Base-by-base conservation (phyloP, 768 basidiomycete species). In the Leccinum subgranulosum region DNA sequence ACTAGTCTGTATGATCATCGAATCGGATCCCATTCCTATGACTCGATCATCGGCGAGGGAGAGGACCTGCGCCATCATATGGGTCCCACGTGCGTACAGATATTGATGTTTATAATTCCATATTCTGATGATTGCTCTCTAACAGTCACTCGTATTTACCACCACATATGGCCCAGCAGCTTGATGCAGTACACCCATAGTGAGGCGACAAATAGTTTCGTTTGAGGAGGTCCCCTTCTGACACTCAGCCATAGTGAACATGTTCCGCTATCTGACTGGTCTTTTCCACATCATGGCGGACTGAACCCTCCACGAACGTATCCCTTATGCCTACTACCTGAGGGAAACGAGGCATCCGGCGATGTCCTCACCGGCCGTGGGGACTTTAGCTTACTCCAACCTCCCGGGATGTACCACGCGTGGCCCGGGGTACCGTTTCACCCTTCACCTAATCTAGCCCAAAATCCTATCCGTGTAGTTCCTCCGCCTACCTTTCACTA, bases 1-100 rank as follows among this genome's bases (percentile, higher is more conserved):
- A 33, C 25, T 19, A 61, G 64, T 52, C 9, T 43, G 25, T 64
- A 59, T 41, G 34, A 25, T 45, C 49, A 64, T 51, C 61, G 21
- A n/a, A 53, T 17, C 36, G 46, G 19, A 8, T 10, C 29, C 34
- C 49, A 45, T 21, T 14, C 36, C 15, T 46, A 46, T 21, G 11
- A 25, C 39, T 51, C 41, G 17, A 33, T 47, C 14, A 11, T 21
- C 43, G 34, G 45, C 7, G 34, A 49, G 47, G 36, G 29, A 47
- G 58, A 34, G 31, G 11, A 63, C 34, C 4, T 45, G 28, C 7
- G 12, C 21, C n/a, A 29, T 14, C 3, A 9, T n/a, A 31, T 29
- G 43, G 25, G n/a, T 36, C 21, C 51, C 55, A 51, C 25, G 66
- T 69, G 34, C 51, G 64, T 51, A 23, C 17, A 39, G 45, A 29